These are phyloP conservation scores for Sporodiniella umbellata DNA, from an alignment of 371 early-diverging fungal species.

Conservation along the genomic window DNA sequence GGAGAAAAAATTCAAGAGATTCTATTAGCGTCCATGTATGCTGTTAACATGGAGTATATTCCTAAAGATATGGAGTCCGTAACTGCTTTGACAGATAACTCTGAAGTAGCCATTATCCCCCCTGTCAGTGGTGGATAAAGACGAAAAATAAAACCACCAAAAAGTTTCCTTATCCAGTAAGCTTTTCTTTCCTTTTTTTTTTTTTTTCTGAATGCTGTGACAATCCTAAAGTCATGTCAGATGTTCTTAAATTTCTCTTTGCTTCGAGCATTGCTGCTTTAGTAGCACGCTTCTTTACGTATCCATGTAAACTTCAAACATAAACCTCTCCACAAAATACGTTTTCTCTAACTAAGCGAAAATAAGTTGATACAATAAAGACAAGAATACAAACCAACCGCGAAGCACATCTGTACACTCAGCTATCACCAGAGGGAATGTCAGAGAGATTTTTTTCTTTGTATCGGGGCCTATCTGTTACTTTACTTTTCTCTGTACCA, in stretches of 20 bases:
- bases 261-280: conserved; percentile 48
- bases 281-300: conserved; percentile 51
- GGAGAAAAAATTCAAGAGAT: conserved; percentile 33
- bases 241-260: conserved; percentile 27
- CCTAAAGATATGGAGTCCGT: conserved; percentile 32
- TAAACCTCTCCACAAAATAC: too few relatives aligned
- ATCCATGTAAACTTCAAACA: conserved; percentile 50
- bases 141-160: not conserved
- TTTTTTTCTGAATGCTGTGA: not conserved
- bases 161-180: not conserved
- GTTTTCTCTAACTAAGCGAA: conserved; percentile 4
- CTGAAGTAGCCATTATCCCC: conserved; percentile 72
- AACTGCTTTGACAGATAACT: conserved; percentile 38
- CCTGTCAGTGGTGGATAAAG: conserved; percentile 74
- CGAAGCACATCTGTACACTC: not conserved
- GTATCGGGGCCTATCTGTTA: conserved; percentile 62
- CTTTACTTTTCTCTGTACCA: conserved; percentile 67
- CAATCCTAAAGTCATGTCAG: not conserved
- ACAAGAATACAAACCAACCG: conserved; percentile 51
- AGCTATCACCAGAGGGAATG: not conserved
- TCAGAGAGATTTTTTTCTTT: conserved; percentile 12
- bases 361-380: conserved; percentile 66
- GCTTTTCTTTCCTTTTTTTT: conserved; percentile 1
- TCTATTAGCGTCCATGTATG: conserved; percentile 54
- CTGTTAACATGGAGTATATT: conserved; percentile 70